phyloP scores from a whole-genome alignment of 1,284 basidiomycete species.

The Sphaerobolus stellatus region DNA sequence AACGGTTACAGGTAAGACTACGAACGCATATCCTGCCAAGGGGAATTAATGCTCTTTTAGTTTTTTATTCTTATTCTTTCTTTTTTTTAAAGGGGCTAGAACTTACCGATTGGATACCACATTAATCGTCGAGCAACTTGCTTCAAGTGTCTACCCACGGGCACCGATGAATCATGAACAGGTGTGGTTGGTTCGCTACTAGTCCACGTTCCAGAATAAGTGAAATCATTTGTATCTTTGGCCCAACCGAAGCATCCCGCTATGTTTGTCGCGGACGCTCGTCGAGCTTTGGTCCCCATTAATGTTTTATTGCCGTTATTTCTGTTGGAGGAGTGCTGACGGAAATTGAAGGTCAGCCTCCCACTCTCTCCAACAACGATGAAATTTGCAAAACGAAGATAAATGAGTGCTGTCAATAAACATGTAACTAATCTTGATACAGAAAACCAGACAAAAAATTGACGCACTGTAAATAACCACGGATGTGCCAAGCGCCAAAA shows the following conservation, averaged over 20 bases:
- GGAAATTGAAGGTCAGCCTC: not conserved
- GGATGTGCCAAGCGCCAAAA: not conserved
- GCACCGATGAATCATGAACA: too few relatives aligned
- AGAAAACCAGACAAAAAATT: not conserved
- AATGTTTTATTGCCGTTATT: not conserved
- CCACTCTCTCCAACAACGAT: not conserved
- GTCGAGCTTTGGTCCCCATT: not conserved
- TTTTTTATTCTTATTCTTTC: too few relatives aligned
- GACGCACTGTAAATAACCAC: not conserved
- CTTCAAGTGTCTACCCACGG: slow-evolving; percentile 1
- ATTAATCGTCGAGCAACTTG: slow-evolving; percentile 4
- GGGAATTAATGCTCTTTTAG: not conserved
- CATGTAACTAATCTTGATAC: too few relatives aligned
- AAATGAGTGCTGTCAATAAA: not conserved
- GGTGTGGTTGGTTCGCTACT: not conserved
- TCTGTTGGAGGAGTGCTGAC: not conserved
- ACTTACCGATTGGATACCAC: slow-evolving; percentile 6
- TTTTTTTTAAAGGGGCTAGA: not conserved
- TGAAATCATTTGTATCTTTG: not conserved
- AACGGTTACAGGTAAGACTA: slow-evolving; percentile 1
- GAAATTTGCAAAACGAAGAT: not conserved
- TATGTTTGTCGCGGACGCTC: not conserved
- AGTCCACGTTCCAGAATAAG: not conserved
- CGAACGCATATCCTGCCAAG: not conserved
- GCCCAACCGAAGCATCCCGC: slow-evolving; percentile 6